Evolutionary conservation across 768 basidiomycete genomes (phyloP), one percentile per base, ranked within the genome.

Genomic region (Crassisporium funariophilum): DNA sequence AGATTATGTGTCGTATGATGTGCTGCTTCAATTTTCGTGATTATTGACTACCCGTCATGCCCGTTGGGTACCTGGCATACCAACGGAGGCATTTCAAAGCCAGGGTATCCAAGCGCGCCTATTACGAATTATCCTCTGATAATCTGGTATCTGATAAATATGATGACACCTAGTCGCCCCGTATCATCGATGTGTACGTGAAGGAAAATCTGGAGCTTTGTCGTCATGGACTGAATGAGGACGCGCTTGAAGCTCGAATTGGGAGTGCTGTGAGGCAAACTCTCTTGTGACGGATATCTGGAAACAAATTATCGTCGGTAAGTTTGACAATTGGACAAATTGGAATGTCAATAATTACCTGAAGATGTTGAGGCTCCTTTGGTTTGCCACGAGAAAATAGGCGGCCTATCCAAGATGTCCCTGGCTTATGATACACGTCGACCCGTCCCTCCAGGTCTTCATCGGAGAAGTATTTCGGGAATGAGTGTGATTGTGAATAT

Each of bases 281-380:
- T 56, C 51, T 29, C 47, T 58, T 15, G 63, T 62, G 5, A 62
- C 60, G 13, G 57, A 49, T 34, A 64, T 61, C 56, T 63, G 27
- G 12, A 27, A 6, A 9, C 16, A 16, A 17, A 29, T 22, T 27
- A 20, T 36, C 22, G 45, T 31, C 11, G 4, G 29, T 11, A 20
- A 19, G 13, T 17, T 6, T n/a, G 9, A 22, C 19, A 31, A 12
- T 35, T 15, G 5, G 23, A 23, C 5, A 16, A 4, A 40, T 25
- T n/a, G n/a, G n/a, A n/a, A n/a, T n/a, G n/a, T n/a, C n/a, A 22
- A 21, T 25, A 44, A 56, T n/a, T 43, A 57, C 59, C 50, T 50
- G 40, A 17, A 59, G 24, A 12, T 42, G 33, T 20, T 29, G 41
- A 19, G 33, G 19, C 23, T 47, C 38, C 29, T 23, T 10, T 4